These are phyloP conservation scores for Notholithocarpus densiflorus DNA, from an alignment of 306 rosid genomes.

Conservation along the genomic window DNA sequence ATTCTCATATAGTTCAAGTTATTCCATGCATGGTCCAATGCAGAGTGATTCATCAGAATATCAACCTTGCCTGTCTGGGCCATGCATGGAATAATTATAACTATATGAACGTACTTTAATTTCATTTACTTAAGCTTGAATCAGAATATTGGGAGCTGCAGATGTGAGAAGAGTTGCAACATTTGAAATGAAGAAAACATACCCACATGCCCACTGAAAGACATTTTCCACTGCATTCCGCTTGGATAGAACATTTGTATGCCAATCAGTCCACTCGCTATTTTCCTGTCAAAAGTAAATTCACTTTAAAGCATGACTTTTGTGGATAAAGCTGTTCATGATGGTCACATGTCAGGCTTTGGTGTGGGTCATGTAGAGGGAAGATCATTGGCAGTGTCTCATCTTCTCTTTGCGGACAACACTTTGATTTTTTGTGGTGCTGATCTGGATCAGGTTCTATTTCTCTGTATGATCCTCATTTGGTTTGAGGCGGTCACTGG, in stretches of 20 bases:
- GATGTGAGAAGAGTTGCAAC: constrained; percentile 1
- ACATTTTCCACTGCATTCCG: constrained; percentile 87
- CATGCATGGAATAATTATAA: neutral
- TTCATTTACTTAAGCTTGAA: neutral
- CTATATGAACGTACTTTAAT: neutral
- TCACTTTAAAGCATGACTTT: neutral
- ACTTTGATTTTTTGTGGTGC: too few species aligned
- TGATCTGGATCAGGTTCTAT: too few species aligned
- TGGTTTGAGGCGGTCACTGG: too few species aligned
- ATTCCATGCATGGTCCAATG: too few species aligned
- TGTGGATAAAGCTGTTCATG: neutral
- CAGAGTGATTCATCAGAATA: neutral
- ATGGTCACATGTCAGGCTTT: too few species aligned
- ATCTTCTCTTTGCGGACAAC: too few species aligned
- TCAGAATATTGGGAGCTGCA: neutral
- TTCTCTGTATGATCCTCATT: too few species aligned
- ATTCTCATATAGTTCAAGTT: too few species aligned
- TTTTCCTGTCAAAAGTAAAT: constrained; percentile 52
- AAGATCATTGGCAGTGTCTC: too few species aligned
- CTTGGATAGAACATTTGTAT: constrained; percentile 52
- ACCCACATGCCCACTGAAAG: constrained; percentile 97
- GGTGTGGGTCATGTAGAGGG: too few species aligned
- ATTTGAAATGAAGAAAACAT: constrained; percentile 39
- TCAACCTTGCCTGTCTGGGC: neutral
- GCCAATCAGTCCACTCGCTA: constrained; percentile 85